Conservation (phyloP, 805 yeast genomes). For the Myxozyma neotropica region DNA sequence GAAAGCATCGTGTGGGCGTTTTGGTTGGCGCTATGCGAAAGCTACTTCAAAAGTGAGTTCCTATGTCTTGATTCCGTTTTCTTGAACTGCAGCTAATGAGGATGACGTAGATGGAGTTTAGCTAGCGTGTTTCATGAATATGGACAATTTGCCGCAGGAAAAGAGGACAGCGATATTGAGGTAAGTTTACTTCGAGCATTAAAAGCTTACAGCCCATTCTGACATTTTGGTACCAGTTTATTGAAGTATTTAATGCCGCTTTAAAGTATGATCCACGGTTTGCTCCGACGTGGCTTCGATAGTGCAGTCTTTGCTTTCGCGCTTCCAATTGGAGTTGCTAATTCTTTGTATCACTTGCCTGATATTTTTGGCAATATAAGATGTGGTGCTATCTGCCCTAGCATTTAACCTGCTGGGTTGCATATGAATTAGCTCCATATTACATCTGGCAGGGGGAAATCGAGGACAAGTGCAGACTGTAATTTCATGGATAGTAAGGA, state of each 20-base stretch:
- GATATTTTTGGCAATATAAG: no score
- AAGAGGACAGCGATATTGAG: conserved; percentile 88
- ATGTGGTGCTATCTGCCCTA: no score
- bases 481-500: no score
- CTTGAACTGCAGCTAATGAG: neutral
- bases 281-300: conserved; percentile 65
- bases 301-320: neutral
- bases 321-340: no score
- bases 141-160: conserved; percentile 88
- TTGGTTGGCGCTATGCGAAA: conserved; percentile 89
- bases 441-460: no score
- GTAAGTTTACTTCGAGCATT: conserved; percentile 23
- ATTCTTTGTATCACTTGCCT: no score
- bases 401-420: no score
- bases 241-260: conserved; percentile 74
- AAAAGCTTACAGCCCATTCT: no score
- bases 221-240: conserved; percentile 48
- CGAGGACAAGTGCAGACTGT: no score
- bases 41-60: conserved; percentile 54
- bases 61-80: neutral
- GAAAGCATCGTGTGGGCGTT: conserved; percentile 95
- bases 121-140: conserved; percentile 94
- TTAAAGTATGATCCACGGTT: conserved; percentile 51
- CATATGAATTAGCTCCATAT: no score
- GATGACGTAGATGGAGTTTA: conserved; percentile 63